Conservation (phyloP, 768 basidiomycete genomes). For the Boletus rubroflammeus region DNA sequence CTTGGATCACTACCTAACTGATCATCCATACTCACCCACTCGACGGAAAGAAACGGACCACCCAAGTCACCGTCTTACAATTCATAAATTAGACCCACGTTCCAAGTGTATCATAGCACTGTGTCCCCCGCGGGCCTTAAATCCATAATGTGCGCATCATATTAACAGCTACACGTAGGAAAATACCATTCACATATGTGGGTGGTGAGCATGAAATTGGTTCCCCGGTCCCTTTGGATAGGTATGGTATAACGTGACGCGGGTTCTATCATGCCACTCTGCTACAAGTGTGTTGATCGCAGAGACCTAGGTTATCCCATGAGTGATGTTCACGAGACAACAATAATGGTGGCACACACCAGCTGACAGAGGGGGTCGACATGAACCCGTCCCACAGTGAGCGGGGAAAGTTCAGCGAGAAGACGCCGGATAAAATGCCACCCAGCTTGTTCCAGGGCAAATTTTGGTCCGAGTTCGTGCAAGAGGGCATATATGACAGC, state of each 20-base stretch:
- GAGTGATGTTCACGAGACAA: not conserved
- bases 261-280: slow-evolving; percentile 6
- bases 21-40: slow-evolving; percentile 11
- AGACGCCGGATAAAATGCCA: slow-evolving; percentile 14
- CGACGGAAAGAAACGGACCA: slow-evolving; percentile 4
- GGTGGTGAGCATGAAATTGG: not conserved
- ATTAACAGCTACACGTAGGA: slow-evolving; percentile 2
- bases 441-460: slow-evolving; percentile 8
- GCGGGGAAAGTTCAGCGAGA: slow-evolving; percentile 5
- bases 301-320: slow-evolving; percentile 9
- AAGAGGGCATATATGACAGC: slow-evolving; percentile 13
- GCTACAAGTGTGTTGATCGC: slow-evolving; percentile 9
- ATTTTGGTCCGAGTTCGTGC: slow-evolving; percentile 15
- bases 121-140: slow-evolving; percentile 6
- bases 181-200: not conserved
- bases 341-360: slow-evolving; percentile 7
- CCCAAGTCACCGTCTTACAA: slow-evolving; percentile 4
- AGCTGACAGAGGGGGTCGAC: slow-evolving; percentile 15
- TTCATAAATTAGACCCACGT: slow-evolving; percentile 17
- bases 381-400: not conserved
- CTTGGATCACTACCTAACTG: slow-evolving; percentile 3
- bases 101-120: slow-evolving; percentile 26
- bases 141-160: slow-evolving; percentile 3
- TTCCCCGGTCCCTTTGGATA: not conserved
- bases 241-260: slow-evolving; percentile 7